Conservation (phyloP, 2,329 filamentous ascomycete species). For the Alternaria burnsii region DNA sequence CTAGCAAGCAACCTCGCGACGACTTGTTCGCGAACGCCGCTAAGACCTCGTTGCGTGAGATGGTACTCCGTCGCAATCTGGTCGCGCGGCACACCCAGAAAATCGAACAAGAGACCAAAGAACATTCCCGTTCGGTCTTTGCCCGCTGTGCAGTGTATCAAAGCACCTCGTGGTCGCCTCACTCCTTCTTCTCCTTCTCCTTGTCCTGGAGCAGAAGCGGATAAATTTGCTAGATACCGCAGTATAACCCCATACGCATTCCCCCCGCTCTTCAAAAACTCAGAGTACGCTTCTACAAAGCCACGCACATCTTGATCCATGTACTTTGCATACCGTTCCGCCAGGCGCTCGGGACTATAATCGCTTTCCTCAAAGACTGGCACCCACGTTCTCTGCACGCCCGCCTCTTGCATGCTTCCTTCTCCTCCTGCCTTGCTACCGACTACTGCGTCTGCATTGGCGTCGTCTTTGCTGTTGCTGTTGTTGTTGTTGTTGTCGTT, state of each 20-base stretch:
- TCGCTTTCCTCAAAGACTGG: constrained; percentile 71
- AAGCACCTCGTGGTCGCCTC: constrained; percentile 53
- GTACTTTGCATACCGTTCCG: constrained; percentile 68
- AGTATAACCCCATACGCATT: constrained; percentile 68
- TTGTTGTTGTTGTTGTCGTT: too few relatives aligned
- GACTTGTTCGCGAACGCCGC: constrained; percentile 54
- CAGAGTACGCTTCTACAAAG: constrained; percentile 69
- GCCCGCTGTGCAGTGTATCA: constrained; percentile 78
- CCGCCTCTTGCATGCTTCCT: constrained; percentile 41
- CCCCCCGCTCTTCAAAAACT: constrained; percentile 66
- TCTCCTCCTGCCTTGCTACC: too few relatives aligned
- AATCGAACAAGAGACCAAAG: constrained; percentile 69
- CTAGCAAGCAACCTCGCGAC: constrained; percentile 59
- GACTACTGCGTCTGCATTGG: too few relatives aligned
- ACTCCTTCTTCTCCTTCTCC: constrained; percentile 30
- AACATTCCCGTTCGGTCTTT: constrained; percentile 81
- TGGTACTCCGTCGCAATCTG: constrained; percentile 70
- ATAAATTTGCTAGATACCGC: constrained; percentile 60
- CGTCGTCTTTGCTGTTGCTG: too few relatives aligned
- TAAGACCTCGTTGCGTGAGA: constrained; percentile 70
- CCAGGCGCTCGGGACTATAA: constrained; percentile 70
- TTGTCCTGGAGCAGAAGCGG: constrained; percentile 16
- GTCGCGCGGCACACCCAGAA: constrained; percentile 70
- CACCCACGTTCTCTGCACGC: constrained; percentile 64
- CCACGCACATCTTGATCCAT: constrained; percentile 64